phyloP scores from a whole-genome alignment of 306 rosid species.

The Pyrus betulifolia region DNA sequence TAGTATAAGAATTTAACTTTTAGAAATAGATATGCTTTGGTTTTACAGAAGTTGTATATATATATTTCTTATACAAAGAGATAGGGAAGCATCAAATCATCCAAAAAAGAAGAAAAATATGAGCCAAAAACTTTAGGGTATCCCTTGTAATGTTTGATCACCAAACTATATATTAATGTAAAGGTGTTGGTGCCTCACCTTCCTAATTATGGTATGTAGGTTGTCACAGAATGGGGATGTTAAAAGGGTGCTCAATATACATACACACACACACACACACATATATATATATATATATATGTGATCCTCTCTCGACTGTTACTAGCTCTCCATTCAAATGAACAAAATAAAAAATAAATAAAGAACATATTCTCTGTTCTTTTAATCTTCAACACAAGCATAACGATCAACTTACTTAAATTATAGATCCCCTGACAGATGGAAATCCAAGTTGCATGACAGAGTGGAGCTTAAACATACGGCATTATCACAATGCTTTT shows the following conservation, averaged over 20 bases:
- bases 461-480: conserved; percentile 17
- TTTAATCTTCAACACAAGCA: neutral
- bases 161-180: conserved; percentile 16
- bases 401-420: neutral
- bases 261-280: too few species aligned
- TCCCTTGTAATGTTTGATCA: conserved; percentile 24
- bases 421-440: neutral
- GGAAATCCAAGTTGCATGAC: conserved; percentile 26
- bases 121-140: neutral
- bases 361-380: conserved; percentile 8
- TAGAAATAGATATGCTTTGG: neutral
- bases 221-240: conserved; percentile 10
- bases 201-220: conserved; percentile 9
- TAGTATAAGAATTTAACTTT: neutral
- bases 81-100: conserved; percentile 23
- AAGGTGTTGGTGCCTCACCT: conserved; percentile 16
- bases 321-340: neutral
- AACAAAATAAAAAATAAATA: neutral
- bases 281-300: too few species aligned
- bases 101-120: neutral
- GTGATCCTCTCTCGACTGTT: neutral
- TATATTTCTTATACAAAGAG: neutral
- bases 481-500: neutral
- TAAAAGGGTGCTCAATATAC: neutral
- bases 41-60: neutral